These are phyloP conservation scores for Tirmania nivea DNA, from an alignment of 495 filamentous ascomycete species.

Conservation along the genomic window DNA sequence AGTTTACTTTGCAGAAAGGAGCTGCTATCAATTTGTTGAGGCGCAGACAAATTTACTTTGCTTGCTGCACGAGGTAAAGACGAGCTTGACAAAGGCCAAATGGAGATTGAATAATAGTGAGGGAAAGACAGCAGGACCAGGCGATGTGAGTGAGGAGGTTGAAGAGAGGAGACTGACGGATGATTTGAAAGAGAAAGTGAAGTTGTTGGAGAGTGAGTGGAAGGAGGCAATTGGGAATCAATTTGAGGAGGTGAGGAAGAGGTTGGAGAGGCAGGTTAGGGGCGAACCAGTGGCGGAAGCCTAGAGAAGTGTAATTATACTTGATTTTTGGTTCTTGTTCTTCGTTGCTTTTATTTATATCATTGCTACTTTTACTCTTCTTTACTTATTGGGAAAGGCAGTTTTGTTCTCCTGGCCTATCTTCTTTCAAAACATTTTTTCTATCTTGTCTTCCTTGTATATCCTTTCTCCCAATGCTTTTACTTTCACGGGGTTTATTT, in stretches of 20 bases:
- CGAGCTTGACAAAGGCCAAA: constrained; percentile 35
- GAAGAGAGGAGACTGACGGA: constrained; percentile 51
- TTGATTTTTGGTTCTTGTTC: background rate
- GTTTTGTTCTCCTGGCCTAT: constrained; percentile 3
- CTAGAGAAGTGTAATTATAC: background rate
- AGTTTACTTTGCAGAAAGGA: constrained; percentile 67
- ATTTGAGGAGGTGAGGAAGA: constrained; percentile 30
- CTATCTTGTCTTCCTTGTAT: constrained; percentile 1
- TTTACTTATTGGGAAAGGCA: background rate
- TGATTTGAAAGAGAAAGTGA: constrained; percentile 82
- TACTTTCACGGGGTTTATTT: constrained; percentile 3
- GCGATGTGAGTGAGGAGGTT: constrained; percentile 5
- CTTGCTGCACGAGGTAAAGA: constrained; percentile 66
- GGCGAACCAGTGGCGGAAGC: constrained; percentile 1
- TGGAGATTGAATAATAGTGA: constrained; percentile 32
- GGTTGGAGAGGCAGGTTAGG: constrained; percentile 19
- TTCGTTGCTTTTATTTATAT: constrained; percentile 8
- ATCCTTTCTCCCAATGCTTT: constrained; percentile 3
- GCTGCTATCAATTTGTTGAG: constrained; percentile 90
- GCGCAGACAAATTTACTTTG: constrained; percentile 59
- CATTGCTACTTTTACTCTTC: constrained; percentile 7
- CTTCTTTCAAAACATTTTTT: constrained; percentile 3
- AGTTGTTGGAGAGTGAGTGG: constrained; percentile 78
- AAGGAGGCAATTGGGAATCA: constrained; percentile 40
- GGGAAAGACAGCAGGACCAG: constrained; percentile 32